These are phyloP conservation scores for Phytophthora syringae DNA, from an alignment of 352 stramenopile species.

Conservation along the genomic window DNA sequence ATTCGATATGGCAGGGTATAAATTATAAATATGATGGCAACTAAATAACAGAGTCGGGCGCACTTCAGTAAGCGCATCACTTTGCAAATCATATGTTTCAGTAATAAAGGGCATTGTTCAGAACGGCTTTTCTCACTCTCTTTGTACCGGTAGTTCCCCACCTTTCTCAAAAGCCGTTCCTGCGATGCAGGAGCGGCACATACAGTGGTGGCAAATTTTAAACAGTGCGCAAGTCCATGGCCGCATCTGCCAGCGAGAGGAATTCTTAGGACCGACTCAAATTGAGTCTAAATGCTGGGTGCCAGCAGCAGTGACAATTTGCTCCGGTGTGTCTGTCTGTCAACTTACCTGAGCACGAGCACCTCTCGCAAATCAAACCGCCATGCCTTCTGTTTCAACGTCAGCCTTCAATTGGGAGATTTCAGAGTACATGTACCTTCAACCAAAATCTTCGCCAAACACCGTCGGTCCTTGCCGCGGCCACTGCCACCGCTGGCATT, in stretches of 20 bases:
- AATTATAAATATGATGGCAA: not conserved
- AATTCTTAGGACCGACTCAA: not conserved
- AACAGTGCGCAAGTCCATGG: not conserved
- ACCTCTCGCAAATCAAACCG: conserved; percentile 14
- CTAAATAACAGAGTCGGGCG: conserved; percentile 3
- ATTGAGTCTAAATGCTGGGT: no score
- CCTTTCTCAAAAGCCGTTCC: no score
- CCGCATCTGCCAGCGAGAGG: not conserved
- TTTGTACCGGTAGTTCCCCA: no score
- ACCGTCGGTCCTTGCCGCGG: no score
- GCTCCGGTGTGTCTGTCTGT: no score
- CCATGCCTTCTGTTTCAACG: conserved; percentile 7
- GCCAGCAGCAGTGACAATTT: not conserved
- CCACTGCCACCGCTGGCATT: conserved; percentile 16
- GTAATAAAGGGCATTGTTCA: not conserved
- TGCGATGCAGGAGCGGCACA: no score
- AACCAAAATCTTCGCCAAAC: no score
- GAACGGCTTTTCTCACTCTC: not conserved
- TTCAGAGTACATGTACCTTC: conserved; percentile 11
- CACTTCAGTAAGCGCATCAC: not conserved
- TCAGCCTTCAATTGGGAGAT: conserved; percentile 11
- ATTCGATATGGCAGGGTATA: no score
- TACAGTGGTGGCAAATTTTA: no score
- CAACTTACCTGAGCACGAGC: conserved; percentile 14
- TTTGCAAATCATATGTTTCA: not conserved